Evolutionary conservation across 768 basidiomycete species (phyloP), one percentile per base, ranked within the genome.

Genomic region (Calvatia gigantea): DNA sequence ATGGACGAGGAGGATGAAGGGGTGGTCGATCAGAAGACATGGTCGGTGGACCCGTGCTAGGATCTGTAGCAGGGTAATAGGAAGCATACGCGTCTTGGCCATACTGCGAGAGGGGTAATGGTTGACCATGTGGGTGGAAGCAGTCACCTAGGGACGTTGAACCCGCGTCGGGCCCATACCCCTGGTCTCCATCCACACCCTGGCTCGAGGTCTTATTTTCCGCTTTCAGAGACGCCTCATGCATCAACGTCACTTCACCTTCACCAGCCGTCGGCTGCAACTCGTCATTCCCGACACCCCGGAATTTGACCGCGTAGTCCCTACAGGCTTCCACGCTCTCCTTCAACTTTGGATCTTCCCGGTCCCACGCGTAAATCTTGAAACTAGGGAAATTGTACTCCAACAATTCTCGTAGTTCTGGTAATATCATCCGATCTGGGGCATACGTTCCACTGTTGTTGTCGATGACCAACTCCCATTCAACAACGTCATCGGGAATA

Each of bases 401-500:
- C 48, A 94, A 65, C 25, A 89, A 72, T 59, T 73, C 75, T 64
- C 82, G 80, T 54, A 92, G 67, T 39, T 74, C 66, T 0, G 86
- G 85, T 2, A 94, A 70, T 60, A 92, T 63, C 51, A 62, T 67
- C 51, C 77, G 75, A 64, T 90, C 82, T 1, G 92, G 91, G 29
- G 89, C 79, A 65, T 94, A 93, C 49, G 91, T 94, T 46, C 91
- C 91, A 61, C 83, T 86, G 64, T 89, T 88, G 63, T 94, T 94
- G 67, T 94, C 91, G 63, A 94, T 82, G 59, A 92, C 85, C 29
- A 94, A 67, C 67, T 94, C 89, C 88, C 91, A 94, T 29, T 72
- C 67, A 41, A 86, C 83, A 4, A 79, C 73, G 3, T 74, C 74
- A 60, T 89, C 87, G 1, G 69, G 64, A 1, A 65, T 76, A 31